Evolutionary conservation across 1,284 basidiomycete genomes (phyloP).

Genomic region (Rhizopogon parksii): DNA sequence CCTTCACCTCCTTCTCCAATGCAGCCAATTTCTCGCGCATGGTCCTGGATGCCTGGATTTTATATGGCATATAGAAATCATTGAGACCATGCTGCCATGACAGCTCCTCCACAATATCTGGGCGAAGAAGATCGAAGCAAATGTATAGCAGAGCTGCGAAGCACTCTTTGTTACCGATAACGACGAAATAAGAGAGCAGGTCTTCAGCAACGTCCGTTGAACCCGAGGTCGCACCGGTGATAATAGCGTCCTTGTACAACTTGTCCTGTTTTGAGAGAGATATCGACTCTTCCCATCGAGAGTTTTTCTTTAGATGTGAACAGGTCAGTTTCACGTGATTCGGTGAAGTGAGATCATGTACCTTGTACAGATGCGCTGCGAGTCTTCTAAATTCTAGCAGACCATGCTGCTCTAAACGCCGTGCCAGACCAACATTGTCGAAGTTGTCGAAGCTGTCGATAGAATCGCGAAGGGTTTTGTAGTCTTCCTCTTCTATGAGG

Average conservation of each 20-base stretch:
- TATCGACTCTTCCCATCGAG: conserved; percentile 92
- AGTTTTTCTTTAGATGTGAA: conserved; percentile 66
- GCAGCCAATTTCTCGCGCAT: conserved; percentile 66
- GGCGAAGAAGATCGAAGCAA: conserved; percentile 88
- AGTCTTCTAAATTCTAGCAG: conserved; percentile 93
- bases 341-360: conserved; percentile 18
- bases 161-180: conserved; percentile 98
- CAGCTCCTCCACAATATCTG: conserved; percentile 90
- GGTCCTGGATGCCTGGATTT: conserved; percentile 79
- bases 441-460: conserved; percentile 99
- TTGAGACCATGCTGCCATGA: conserved; percentile 93
- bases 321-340: conserved; percentile 6
- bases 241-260: conserved; percentile 92
- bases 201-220: conserved; percentile 89
- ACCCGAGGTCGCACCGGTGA: conserved; percentile 82
- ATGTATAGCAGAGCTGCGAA: conserved; percentile 88
- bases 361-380: conserved; percentile 94
- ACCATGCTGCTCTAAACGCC: conserved; percentile 83
- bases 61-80: conserved; percentile 96
- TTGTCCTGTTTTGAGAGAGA: conserved; percentile 93
- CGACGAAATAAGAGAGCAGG: conserved; percentile 87
- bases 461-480: conserved; percentile 91
- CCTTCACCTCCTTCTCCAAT: conserved; percentile 80
- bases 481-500: conserved; percentile 98
- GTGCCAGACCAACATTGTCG: conserved; percentile 85